Evolutionary conservation across 2,329 filamentous ascomycete species (phyloP).

Genomic region (Colletotrichum destructivum): DNA sequence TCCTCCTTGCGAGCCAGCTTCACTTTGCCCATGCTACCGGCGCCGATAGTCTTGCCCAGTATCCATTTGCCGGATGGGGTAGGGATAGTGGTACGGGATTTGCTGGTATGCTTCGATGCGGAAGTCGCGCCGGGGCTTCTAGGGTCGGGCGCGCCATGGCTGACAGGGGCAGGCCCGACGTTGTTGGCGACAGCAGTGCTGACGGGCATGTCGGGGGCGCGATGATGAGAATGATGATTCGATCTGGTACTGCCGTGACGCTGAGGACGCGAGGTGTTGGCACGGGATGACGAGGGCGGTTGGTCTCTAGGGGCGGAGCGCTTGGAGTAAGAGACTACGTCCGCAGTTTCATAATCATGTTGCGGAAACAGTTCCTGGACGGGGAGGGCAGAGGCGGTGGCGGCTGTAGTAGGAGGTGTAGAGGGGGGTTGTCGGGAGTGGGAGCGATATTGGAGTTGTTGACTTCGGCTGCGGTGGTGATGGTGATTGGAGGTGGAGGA

Average conservation of each 20-base stretch:
- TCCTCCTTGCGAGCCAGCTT: constrained; percentile 94
- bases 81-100: constrained; percentile 85
- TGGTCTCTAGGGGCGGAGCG: constrained; percentile 77
- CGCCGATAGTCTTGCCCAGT: constrained; percentile 95
- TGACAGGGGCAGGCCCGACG: constrained; percentile 65
- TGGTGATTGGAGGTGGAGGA: constrained; percentile 48
- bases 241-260: constrained; percentile 67
- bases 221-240: constrained; percentile 52
- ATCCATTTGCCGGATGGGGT: constrained; percentile 94
- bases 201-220: constrained; percentile 63
- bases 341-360: constrained; percentile 81
- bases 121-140: constrained; percentile 54
- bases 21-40: constrained; percentile 99
- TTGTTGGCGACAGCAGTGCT: constrained; percentile 67
- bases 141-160: constrained; percentile 60
- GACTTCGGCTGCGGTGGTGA: constrained; percentile 48
- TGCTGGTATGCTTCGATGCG: constrained; percentile 64
- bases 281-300: constrained; percentile 64
- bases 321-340: constrained; percentile 74
- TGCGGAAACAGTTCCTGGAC: constrained; percentile 65
- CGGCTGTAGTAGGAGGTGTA: constrained; percentile 45
- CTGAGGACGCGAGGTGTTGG: constrained; percentile 64
- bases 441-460: constrained; percentile 53
- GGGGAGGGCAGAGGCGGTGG: constrained; percentile 50
- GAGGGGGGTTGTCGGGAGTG: constrained; percentile 54